Evolutionary conservation across 208 protist species (phyloP).

Genomic region (Leishmania major): DNA sequence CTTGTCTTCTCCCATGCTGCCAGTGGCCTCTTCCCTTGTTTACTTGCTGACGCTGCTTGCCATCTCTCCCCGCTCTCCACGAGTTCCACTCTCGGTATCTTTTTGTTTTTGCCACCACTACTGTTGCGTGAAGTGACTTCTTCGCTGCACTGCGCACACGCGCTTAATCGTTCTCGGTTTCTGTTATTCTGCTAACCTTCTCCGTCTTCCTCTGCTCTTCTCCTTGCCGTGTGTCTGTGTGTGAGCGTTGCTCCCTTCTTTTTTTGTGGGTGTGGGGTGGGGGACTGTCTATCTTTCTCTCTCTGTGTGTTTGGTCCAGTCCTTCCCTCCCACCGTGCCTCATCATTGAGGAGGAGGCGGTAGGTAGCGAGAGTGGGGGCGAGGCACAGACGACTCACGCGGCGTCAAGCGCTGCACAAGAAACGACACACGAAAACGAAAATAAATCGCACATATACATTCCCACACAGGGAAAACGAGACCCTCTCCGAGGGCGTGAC

Average conservation of each 20-base stretch:
- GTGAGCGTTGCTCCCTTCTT: neutral
- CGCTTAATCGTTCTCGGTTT: neutral
- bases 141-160: neutral
- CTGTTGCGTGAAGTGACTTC: neutral
- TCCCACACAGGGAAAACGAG: neutral
- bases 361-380: too few species aligned
- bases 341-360: neutral
- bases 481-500: neutral
- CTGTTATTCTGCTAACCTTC: neutral
- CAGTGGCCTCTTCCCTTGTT: neutral
- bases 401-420: neutral
- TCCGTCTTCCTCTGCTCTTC: neutral
- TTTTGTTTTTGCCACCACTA: neutral
- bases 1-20: neutral
- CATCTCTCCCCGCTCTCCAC: neutral
- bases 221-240: neutral
- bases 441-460: neutral
- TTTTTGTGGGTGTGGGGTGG: too few species aligned
- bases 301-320: neutral
- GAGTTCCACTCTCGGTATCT: neutral
- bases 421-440: neutral
- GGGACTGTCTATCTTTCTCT: neutral
- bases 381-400: neutral
- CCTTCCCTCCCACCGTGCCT: neutral
- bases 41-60: conserved; percentile 12